Conservation (phyloP, 345 rosid species). For the Alliaria petiolata region DNA sequence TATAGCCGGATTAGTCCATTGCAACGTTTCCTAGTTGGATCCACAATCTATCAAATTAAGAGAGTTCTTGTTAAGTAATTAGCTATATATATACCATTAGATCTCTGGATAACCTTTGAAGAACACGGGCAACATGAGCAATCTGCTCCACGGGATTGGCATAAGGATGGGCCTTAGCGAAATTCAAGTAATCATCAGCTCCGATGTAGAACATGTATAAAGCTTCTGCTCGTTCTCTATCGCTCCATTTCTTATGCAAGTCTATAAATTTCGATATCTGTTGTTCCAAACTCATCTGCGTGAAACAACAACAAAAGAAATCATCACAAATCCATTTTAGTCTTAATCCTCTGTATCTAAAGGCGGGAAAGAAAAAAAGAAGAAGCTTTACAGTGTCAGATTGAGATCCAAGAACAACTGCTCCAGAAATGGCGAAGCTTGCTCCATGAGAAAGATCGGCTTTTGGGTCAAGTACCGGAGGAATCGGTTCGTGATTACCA, state of each 20-base stretch:
- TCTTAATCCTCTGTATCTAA: neutral
- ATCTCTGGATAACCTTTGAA: constrained; percentile 1
- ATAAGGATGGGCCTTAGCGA: constrained; percentile 23
- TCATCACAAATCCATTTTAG: neutral
- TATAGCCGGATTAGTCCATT: neutral
- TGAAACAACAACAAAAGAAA: neutral
- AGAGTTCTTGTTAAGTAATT: neutral
- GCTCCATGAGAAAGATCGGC: constrained; percentile 31
- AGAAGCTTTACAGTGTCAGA: constrained; percentile 23
- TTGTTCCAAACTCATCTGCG: constrained; percentile 22
- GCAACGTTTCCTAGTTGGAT: neutral
- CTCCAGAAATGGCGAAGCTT: constrained; percentile 31
- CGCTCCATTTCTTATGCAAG: constrained; percentile 16
- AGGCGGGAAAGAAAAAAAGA: neutral
- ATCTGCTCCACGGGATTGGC: constrained; percentile 13
- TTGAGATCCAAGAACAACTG: constrained; percentile 24
- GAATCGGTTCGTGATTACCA: constrained; percentile 9
- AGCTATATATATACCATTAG: constrained; percentile 18
- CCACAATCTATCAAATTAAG: neutral
- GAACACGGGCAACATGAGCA: constrained; percentile 1
- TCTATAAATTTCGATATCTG: constrained; percentile 19
- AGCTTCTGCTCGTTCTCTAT: constrained; percentile 23
- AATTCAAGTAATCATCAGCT: constrained; percentile 36
- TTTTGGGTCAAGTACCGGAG: constrained; percentile 29
- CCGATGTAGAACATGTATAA: constrained; percentile 27